These are phyloP conservation scores for Leccinum sublutescens DNA, from an alignment of 768 basidiomycete genomes.

Conservation along the genomic window DNA sequence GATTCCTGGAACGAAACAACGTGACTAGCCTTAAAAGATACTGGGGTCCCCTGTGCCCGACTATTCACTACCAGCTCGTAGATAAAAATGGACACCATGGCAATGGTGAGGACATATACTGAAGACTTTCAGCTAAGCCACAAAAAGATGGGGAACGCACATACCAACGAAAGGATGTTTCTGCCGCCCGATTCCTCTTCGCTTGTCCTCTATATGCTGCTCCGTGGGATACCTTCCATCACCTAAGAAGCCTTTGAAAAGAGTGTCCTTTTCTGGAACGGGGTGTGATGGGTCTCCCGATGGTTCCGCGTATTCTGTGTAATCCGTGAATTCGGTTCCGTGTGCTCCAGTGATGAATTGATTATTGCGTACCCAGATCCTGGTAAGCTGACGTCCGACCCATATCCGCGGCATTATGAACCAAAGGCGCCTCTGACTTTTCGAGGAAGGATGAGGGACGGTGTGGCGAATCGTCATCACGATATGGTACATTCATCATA, in stretches of 20 bases:
- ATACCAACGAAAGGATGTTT: conserved; percentile 73
- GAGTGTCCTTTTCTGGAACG: conserved; percentile 40
- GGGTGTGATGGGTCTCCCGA: conserved; percentile 25
- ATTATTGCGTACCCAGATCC: conserved; percentile 47
- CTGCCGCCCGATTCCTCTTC: conserved; percentile 80
- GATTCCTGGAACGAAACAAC: not conserved
- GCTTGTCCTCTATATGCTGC: conserved; percentile 87
- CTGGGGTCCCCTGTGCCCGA: conserved; percentile 72
- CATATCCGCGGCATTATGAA: conserved; percentile 44
- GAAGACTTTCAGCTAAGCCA: conserved; percentile 7
- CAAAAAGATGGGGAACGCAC: conserved; percentile 18
- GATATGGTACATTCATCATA: conserved; percentile 18
- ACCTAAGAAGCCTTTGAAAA: conserved; percentile 44
- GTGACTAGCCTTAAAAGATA: conserved; percentile 73
- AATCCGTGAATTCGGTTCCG: conserved; percentile 1
- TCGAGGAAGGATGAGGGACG: conserved; percentile 18
- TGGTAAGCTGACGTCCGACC: conserved; percentile 43
- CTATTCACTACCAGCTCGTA: conserved; percentile 80
- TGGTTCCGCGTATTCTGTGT: conserved; percentile 66
- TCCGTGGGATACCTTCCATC: conserved; percentile 59
- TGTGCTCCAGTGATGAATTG: not conserved
- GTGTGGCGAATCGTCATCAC: conserved; percentile 21
- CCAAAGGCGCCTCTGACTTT: conserved; percentile 38
- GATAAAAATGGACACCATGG: conserved; percentile 76
- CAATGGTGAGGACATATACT: conserved; percentile 64